phyloP scores from a whole-genome alignment of 2,329 filamentous ascomycete species.

The Fusarium sororula region DNA sequence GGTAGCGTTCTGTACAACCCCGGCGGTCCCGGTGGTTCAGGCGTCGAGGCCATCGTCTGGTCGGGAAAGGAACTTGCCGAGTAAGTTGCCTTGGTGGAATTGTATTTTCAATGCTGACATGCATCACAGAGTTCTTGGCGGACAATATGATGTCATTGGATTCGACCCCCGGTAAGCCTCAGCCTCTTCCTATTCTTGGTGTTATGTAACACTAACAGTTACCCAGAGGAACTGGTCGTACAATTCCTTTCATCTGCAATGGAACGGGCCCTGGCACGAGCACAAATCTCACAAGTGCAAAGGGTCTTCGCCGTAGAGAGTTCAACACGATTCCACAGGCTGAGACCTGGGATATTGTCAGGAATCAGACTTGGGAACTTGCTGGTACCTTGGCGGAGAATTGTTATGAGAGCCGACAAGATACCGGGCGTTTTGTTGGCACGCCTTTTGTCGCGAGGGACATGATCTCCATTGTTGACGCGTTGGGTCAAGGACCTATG shows the following conservation, averaged over 20 bases:
- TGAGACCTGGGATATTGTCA: not conserved
- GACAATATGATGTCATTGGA: constrained; percentile 19
- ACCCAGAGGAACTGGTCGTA: constrained; percentile 1
- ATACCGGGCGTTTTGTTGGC: constrained; percentile 40
- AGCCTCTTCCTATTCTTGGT: rapidly evolving
- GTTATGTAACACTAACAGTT: not conserved
- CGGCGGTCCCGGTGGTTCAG: constrained; percentile 47
- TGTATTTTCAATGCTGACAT: not conserved
- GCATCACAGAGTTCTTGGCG: constrained; percentile 12
- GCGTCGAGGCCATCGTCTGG: not conserved
- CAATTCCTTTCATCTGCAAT: constrained; percentile 1
- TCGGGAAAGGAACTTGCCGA: not conserved
- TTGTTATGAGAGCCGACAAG: constrained; percentile 38
- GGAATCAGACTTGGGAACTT: not conserved
- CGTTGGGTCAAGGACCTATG: constrained; percentile 46
- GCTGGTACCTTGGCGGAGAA: not conserved
- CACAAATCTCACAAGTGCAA: not conserved
- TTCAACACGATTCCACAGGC: not conserved
- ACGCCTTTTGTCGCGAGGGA: constrained; percentile 48
- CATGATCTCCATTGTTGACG: constrained; percentile 47
- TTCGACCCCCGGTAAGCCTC: constrained; percentile 8
- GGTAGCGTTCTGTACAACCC: constrained; percentile 53
- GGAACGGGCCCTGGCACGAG: rapidly evolving
- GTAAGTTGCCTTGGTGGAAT: not conserved
- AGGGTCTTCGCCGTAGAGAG: not conserved